Evolutionary conservation across 169 alveolate species (phyloP), one percentile per base, ranked within the genome.

Genomic region (Cryptosporidium baileyi): DNA sequence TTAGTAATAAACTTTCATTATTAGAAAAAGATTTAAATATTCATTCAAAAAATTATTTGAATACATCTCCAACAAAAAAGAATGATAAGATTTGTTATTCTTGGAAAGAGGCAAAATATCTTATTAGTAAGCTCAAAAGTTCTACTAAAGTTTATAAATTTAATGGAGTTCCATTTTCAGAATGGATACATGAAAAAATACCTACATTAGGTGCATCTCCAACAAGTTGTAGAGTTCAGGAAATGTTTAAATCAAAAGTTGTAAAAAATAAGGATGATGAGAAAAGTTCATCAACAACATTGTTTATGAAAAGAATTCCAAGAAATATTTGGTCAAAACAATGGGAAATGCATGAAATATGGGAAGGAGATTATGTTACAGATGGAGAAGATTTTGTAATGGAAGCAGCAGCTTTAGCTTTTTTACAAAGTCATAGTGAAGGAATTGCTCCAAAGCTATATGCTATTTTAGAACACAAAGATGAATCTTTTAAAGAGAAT

Each of bases 371-470:
- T 44, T 92, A 88, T 57, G 89, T 92, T 47, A 90, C 94, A 11
- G 95, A 92, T 82, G 95, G 95, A 11, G 95, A 92, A 32, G 91
- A 92, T 54, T 92, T 90, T 63, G 95, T 92, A 2, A 90, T 89
- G 89, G 95, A 92, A 52, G 95, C 95, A 7, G 91, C 95, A 3
- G 88, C 92, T 11, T 85, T 90, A 34, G 93, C 95, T 17, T 92
- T 90, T 51, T 2, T 74, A 19, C 85, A 74, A 57, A 36, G 28
- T 17, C 67, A 74, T 26, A 89, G 89, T 40, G 88, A 80, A 43
- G 89, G 90, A 15, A 81, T 89, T 54, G 89, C 92, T 28, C 92
- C 94, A 4, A 90, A 88, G 7, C 89, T 91, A 45, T 81, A 80
- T 36, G 91, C 90, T 3, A 80, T 91, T 44, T 67, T 91, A 26